Base-by-base conservation (phyloP, 1,139 yeast species). In the Kodamaea anthophila region DNA sequence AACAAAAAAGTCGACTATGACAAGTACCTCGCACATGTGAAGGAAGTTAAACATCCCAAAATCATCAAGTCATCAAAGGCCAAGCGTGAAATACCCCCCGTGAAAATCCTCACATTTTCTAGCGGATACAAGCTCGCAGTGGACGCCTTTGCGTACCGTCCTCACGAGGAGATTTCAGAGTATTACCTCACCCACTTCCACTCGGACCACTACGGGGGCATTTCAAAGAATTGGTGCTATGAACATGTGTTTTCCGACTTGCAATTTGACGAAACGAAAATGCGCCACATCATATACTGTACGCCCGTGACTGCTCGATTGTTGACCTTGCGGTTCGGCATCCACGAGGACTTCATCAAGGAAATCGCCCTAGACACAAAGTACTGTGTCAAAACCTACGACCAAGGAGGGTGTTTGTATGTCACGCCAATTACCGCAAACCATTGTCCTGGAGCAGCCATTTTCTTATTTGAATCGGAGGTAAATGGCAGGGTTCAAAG, bases 371-470 rank as follows among this genome's bases (percentile, higher is more conserved):
- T 72, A 38, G 60, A 76, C 35, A 50, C 50, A 13, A 47, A 65
- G 14, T 64, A 64, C 34, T 34, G 48, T 11, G 47, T 66, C 3
- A 47, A 49, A 27, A 27, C 37, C 5, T 53, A 41, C 28, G 34
- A 23, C 13, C 14, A 12, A 4, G 15, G 11, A 5, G 75, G 77
- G 0, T 65, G 71, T 0, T 52, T 85, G 1, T 65, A 65, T 27
- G 87, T 85, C 0, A 70, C 77, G 0, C 63, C 79, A 7, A 56
- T 82, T 7, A 85, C 84, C 39, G 98, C 97, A 0, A 88, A 91
- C 43, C 98, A 91, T 54, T 91, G 98, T 53, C 97, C 97, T 1
- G 98, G 98, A 2, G 85, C 96, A 1, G 86, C 76, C 0, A 72
- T 91, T 0, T 82, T 87, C 38, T 55, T 87, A 11, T 81, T 85